phyloP scores from a whole-genome alignment of 495 filamentous ascomycete species.

The Podospora australis region DNA sequence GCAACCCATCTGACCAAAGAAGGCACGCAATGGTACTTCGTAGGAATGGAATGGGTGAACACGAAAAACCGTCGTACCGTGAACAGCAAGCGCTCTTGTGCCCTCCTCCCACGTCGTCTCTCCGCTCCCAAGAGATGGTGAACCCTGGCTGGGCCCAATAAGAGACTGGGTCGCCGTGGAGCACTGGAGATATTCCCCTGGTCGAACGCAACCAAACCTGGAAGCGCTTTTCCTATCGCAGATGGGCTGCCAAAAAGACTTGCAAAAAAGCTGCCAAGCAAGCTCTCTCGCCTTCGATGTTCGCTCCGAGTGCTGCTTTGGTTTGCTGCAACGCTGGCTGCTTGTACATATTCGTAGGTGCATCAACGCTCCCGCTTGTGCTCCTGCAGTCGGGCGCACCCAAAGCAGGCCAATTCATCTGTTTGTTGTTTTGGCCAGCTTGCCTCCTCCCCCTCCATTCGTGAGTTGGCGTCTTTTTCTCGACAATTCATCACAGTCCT shows the following conservation, averaged over 20 bases:
- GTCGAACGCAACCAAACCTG: neutral
- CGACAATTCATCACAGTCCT: neutral
- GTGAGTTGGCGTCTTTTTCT: neutral
- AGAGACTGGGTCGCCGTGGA: neutral
- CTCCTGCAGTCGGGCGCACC: too few relatives aligned
- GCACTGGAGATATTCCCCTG: neutral
- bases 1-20: too few relatives aligned
- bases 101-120: neutral
- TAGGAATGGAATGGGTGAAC: neutral
- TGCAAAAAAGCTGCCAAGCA: constrained; percentile 1
- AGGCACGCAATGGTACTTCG: too few relatives aligned
- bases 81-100: neutral
- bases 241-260: constrained; percentile 1
- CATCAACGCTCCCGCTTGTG: too few relatives aligned
- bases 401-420: too few relatives aligned
- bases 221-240: constrained; percentile 4
- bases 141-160: neutral
- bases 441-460: neutral
- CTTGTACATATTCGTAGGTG: neutral
- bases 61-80: neutral
- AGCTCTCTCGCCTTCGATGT: neutral
- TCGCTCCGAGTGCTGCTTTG: neutral
- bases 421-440: neutral
- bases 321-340: neutral
- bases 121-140: neutral